These are phyloP conservation scores for Ensete ventricosum DNA, from an alignment of 176 grass and related monocot genomes.

Conservation along the genomic window DNA sequence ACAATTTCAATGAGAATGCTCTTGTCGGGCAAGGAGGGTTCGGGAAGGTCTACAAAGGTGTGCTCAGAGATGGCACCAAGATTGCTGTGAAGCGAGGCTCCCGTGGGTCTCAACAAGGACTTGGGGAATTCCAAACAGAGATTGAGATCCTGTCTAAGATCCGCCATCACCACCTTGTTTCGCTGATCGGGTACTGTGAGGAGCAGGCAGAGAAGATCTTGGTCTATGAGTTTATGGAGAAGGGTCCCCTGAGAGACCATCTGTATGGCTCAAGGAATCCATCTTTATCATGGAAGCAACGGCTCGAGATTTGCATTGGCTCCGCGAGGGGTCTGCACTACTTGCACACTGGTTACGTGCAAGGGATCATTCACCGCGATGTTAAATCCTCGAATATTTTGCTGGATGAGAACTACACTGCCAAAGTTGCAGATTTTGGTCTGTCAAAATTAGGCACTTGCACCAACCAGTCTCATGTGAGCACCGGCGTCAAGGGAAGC, in stretches of 20 bases:
- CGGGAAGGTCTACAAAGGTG: conserved; percentile 60
- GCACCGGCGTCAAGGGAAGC: conserved; percentile 14
- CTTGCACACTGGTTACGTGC: conserved; percentile 36
- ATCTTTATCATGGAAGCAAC: conserved; percentile 44
- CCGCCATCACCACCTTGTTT: conserved; percentile 58
- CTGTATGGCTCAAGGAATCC: conserved; percentile 36
- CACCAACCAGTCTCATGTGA: conserved; percentile 2
- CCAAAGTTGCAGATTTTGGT: conserved; percentile 74
- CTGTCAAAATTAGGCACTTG: conserved; percentile 42
- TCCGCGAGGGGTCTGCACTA: conserved; percentile 48
- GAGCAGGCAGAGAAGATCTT: conserved; percentile 71
- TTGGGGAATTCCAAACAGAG: conserved; percentile 59
- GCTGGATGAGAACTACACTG: conserved; percentile 34
- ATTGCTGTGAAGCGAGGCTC: conserved; percentile 59
- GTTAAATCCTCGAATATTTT: conserved; percentile 34
- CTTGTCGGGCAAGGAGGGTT: conserved; percentile 54
- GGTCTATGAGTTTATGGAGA: conserved; percentile 77
- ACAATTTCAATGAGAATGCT: conserved; percentile 40
- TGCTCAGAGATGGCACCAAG: conserved; percentile 32
- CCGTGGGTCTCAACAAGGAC: conserved; percentile 33
- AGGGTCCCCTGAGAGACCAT: conserved; percentile 54
- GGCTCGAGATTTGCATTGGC: conserved; percentile 58
- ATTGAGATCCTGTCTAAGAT: conserved; percentile 69
- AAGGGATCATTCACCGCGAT: conserved; percentile 39
- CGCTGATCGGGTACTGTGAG: conserved; percentile 65